Evolutionary conservation across 2,329 filamentous ascomycete species (phyloP).

Genomic region (Fusarium sp.): DNA sequence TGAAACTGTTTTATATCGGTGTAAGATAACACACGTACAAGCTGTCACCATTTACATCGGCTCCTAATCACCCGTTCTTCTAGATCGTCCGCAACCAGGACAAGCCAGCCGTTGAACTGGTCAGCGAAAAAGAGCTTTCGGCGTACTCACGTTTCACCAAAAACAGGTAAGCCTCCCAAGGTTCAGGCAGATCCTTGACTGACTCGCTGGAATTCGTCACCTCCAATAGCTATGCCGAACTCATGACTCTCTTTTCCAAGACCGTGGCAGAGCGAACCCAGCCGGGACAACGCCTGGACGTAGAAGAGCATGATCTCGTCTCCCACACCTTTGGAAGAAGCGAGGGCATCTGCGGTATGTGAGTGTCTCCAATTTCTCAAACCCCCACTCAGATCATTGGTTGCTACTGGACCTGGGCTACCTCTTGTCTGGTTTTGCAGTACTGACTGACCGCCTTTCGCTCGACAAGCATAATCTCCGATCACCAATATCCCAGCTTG

Average conservation of each 20-base stretch:
- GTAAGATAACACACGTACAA: background rate
- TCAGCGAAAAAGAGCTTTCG: background rate
- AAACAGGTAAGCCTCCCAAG: background rate
- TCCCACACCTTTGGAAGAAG: constrained; percentile 47
- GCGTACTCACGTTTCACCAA: background rate
- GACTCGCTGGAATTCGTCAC: background rate
- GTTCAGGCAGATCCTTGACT: background rate
- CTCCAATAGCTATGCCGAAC: constrained; percentile 60
- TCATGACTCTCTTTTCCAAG: constrained; percentile 88
- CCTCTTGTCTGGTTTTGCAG: background rate
- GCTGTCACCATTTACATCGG: background rate
- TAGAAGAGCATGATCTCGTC: constrained; percentile 74
- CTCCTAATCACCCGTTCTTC: background rate
- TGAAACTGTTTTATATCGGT: background rate
- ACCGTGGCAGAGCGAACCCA: constrained; percentile 89
- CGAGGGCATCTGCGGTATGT: constrained; percentile 79
- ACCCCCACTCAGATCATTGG: background rate
- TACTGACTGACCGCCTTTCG: background rate
- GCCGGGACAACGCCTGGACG: constrained; percentile 84
- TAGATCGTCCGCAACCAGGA: background rate
- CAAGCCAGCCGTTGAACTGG: background rate
- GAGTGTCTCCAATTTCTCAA: background rate
- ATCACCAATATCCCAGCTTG: constrained; percentile 79
- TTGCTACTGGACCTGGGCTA: background rate
- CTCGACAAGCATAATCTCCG: constrained; percentile 72